phyloP scores from a whole-genome alignment of 1,284 basidiomycete species.

The Tilletia horrida region DNA sequence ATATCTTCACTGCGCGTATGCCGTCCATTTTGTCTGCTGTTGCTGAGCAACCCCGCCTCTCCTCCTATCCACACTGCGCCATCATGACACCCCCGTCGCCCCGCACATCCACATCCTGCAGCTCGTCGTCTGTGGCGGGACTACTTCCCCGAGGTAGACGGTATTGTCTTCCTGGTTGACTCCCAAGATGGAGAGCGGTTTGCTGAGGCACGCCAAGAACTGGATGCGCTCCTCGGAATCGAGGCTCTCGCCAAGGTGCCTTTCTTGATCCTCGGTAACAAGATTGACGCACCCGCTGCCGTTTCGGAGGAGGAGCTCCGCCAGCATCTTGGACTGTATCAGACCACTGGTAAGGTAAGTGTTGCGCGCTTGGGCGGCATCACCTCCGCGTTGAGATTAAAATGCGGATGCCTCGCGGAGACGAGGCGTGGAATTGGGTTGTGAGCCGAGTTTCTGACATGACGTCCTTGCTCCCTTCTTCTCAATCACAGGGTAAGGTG shows the following conservation, averaged over 20 bases:
- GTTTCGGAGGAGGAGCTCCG: slow-evolving; percentile 97
- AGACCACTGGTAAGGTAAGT: slow-evolving; percentile 84
- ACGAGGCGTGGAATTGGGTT: too few relatives aligned
- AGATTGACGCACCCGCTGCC: slow-evolving; percentile 97
- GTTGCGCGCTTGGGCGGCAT: too few relatives aligned
- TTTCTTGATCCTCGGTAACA: slow-evolving; percentile 98
- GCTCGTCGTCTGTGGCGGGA: slow-evolving; percentile 98
- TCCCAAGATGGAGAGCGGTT: slow-evolving; percentile 95
- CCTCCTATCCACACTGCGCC: slow-evolving; percentile 5
- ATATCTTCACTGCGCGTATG: neutral
- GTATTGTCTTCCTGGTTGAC: slow-evolving; percentile 97
- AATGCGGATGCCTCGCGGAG: too few relatives aligned
- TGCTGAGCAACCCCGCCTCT: slow-evolving; percentile 18
- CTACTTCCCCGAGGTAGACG: slow-evolving; percentile 99
- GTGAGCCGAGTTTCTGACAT: neutral
- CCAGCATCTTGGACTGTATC: slow-evolving; percentile 90
- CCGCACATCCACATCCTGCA: slow-evolving; percentile 46
- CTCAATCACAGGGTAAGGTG: slow-evolving; percentile 76
- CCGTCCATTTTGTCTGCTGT: neutral
- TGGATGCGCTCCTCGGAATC: slow-evolving; percentile 89
- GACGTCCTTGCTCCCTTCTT: neutral
- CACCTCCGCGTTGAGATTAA: too few relatives aligned
- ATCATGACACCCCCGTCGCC: neutral
- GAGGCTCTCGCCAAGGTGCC: slow-evolving; percentile 81
- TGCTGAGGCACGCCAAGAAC: slow-evolving; percentile 89